phyloP scores from a whole-genome alignment of 2,329 filamentous ascomycete species.

The Malbranchea zuffiana region DNA sequence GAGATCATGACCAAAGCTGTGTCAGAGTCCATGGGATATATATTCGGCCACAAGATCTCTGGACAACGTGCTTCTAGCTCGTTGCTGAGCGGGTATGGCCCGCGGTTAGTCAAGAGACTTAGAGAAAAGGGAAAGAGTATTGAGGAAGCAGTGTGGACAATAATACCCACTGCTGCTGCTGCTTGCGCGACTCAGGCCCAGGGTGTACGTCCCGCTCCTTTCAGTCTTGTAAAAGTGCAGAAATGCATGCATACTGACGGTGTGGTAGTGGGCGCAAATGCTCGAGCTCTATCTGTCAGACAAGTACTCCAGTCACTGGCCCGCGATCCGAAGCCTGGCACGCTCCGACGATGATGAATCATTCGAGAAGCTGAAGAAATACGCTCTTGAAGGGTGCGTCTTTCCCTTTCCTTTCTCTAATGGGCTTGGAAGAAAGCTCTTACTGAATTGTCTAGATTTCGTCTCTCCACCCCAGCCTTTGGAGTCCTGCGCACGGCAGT shows the following conservation, averaged over 20 bases:
- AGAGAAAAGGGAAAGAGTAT: conserved; percentile 37
- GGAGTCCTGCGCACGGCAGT: conserved; percentile 29
- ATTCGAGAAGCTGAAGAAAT: conserved; percentile 25
- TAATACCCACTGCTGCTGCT: conserved; percentile 47
- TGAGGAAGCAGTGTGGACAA: conserved; percentile 45
- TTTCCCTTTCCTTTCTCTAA: conserved; percentile 12
- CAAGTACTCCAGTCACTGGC: conserved; percentile 38
- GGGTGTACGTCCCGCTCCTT: conserved; percentile 38
- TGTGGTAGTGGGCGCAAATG: conserved; percentile 34
- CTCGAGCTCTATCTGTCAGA: conserved; percentile 46
- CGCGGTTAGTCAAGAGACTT: conserved; percentile 45
- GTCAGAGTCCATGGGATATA: conserved; percentile 19
- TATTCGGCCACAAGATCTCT: conserved; percentile 22
- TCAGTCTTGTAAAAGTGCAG: background rate
- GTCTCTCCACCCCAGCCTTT: conserved; percentile 15
- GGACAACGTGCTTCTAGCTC: conserved; percentile 20
- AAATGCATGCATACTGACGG: background rate
- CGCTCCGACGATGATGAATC: conserved; percentile 33
- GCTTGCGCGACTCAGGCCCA: conserved; percentile 48
- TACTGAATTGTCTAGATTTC: conserved; percentile 21
- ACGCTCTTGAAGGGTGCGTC: conserved; percentile 53
- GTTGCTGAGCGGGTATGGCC: conserved; percentile 41
- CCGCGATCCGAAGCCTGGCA: conserved; percentile 40
- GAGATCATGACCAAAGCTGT: conserved; percentile 33
- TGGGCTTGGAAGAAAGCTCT: conserved; percentile 6